Conservation (phyloP, 306 rosid genomes). For the Glycine tomentella region DNA sequence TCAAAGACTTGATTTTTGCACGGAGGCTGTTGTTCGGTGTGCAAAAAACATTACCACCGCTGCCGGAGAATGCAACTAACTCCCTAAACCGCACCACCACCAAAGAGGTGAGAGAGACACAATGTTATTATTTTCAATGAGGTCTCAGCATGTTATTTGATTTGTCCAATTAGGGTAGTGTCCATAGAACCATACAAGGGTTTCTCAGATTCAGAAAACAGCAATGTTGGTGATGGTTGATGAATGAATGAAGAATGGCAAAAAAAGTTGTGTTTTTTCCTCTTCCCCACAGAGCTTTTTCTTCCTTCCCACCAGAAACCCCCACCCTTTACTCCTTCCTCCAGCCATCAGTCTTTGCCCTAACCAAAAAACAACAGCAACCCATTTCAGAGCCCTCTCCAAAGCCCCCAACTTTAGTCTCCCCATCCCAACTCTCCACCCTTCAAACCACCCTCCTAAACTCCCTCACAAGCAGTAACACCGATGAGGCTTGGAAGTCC, state of each 20-base stretch:
- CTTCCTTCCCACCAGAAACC: constrained; percentile 60
- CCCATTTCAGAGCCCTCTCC: constrained; percentile 34
- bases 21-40: no score
- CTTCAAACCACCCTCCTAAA: no score
- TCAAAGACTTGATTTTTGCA: no score
- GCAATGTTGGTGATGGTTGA: not conserved
- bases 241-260: constrained; percentile 53
- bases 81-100: no score
- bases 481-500: constrained; percentile 88
- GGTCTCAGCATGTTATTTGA: no score
- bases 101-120: no score
- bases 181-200: no score
- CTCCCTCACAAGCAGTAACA: constrained; percentile 62
- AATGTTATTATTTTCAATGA: no score
- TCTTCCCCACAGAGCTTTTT: constrained; percentile 55
- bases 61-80: no score
- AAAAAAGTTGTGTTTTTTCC: constrained; percentile 44
- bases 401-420: constrained; percentile 54
- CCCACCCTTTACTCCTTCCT: constrained; percentile 88
- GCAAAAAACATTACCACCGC: no score
- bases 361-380: constrained; percentile 47
- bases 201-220: not conserved
- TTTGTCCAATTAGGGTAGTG: no score
- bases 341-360: constrained; percentile 76
- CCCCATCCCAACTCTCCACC: constrained; percentile 54